These are phyloP conservation scores for Cronartium ribicola DNA, from an alignment of 1,284 basidiomycete species.

Conservation along the genomic window DNA sequence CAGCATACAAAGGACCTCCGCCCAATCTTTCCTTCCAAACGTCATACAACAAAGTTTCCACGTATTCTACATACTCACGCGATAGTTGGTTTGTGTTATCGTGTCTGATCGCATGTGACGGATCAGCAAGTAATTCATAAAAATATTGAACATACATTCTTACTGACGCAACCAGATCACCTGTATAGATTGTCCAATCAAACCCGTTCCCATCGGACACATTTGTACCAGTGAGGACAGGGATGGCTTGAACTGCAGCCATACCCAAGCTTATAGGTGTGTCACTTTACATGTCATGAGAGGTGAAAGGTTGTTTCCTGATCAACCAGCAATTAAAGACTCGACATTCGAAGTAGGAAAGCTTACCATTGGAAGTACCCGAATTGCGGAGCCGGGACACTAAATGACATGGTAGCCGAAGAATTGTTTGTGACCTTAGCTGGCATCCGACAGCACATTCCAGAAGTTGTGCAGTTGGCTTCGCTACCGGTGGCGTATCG, in stretches of 20 bases:
- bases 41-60: slow-evolving; percentile 61
- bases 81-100: slow-evolving; percentile 64
- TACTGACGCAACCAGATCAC: slow-evolving; percentile 63
- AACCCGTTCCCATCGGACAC: slow-evolving; percentile 56
- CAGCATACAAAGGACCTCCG: slow-evolving; percentile 63
- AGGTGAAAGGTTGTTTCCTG: not conserved
- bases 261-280: slow-evolving; percentile 63
- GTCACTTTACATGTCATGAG: slow-evolving; percentile 55
- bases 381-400: slow-evolving; percentile 61
- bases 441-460: slow-evolving; percentile 66
- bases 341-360: not conserved
- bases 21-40: slow-evolving; percentile 62
- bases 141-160: too few relatives aligned
- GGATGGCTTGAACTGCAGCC: slow-evolving; percentile 65
- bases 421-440: slow-evolving; percentile 55
- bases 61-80: slow-evolving; percentile 56
- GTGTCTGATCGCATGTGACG: slow-evolving; percentile 51
- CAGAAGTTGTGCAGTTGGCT: slow-evolving; percentile 64
- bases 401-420: slow-evolving; percentile 57
- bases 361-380: slow-evolving; percentile 62
- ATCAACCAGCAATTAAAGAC: not conserved
- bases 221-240: slow-evolving; percentile 62
- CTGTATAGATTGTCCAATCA: slow-evolving; percentile 66
- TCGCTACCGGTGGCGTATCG: slow-evolving; percentile 67
- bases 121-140: too few relatives aligned